These are phyloP conservation scores for Afroboletus lepidellus DNA, from an alignment of 1,284 basidiomycete species.

Conservation along the genomic window DNA sequence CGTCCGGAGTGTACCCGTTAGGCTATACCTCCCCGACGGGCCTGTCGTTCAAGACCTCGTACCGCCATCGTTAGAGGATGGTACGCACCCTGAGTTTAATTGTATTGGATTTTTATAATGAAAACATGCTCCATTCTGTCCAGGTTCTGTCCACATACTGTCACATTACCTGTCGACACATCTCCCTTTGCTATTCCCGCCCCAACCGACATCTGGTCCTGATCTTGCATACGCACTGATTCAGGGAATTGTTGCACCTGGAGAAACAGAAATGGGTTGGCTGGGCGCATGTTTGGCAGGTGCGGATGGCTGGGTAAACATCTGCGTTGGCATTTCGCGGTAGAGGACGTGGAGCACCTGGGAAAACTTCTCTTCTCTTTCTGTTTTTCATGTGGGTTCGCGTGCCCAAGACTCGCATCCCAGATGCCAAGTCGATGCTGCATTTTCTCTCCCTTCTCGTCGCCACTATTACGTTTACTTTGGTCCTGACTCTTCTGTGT, in stretches of 20 bases:
- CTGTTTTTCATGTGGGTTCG: not conserved
- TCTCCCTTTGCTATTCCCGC: slow-evolving; percentile 65
- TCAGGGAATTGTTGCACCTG: slow-evolving; percentile 85
- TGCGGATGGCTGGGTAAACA: slow-evolving; percentile 92
- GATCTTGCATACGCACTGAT: slow-evolving; percentile 70
- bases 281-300: slow-evolving; percentile 86
- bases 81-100: slow-evolving; percentile 36
- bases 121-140: not conserved
- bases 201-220: slow-evolving; percentile 31
- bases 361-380: not conserved
- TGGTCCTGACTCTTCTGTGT: not conserved
- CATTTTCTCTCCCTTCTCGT: not conserved
- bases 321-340: slow-evolving; percentile 68
- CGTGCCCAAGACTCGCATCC: not conserved
- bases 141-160: slow-evolving; percentile 62
- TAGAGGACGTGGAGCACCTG: slow-evolving; percentile 15
- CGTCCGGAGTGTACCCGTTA: slow-evolving; percentile 83
- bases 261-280: slow-evolving; percentile 92
- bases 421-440: not conserved
- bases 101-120: slow-evolving; percentile 8
- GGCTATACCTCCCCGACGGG: slow-evolving; percentile 89
- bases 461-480: not conserved
- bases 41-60: slow-evolving; percentile 89
- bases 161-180: slow-evolving; percentile 58
- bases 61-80: slow-evolving; percentile 71